Evolutionary conservation across 2,329 filamentous ascomycete genomes (phyloP).

Genomic region (Septoria petroselini): DNA sequence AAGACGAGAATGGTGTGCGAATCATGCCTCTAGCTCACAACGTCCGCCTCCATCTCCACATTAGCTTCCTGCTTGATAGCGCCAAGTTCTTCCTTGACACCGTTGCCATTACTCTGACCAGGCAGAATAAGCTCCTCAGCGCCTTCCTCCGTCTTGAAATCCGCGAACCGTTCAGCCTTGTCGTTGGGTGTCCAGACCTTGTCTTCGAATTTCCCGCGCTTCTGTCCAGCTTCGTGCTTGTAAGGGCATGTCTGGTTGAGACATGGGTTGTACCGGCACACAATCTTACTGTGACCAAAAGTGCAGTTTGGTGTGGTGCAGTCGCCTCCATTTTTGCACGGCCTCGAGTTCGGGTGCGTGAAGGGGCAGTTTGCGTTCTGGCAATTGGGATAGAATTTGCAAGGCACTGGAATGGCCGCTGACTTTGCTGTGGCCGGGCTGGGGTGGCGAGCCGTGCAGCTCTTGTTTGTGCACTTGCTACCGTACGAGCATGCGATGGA

Average conservation of each 20-base stretch:
- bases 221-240: conserved; percentile 87
- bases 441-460: conserved; percentile 88
- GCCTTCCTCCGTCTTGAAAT: conserved; percentile 26
- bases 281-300: conserved; percentile 79
- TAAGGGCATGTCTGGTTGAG: conserved; percentile 83
- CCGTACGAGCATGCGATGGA: conserved; percentile 79
- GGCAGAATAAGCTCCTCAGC: conserved; percentile 38
- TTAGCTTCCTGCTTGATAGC: conserved; percentile 2
- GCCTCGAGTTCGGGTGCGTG: conserved; percentile 79
- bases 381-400: conserved; percentile 90
- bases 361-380: conserved; percentile 87
- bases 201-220: conserved; percentile 74
- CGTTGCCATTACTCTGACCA: conserved; percentile 24
- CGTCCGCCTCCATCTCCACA: not conserved
- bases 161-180: conserved; percentile 32
- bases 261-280: conserved; percentile 90
- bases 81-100: conserved; percentile 4
- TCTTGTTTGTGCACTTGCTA: conserved; percentile 90
- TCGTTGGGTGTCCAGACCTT: conserved; percentile 77
- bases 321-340: conserved; percentile 87
- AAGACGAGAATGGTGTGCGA: too few species aligned
- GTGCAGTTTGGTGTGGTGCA: conserved; percentile 80
- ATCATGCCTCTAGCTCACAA: too few species aligned
- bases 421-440: conserved; percentile 77
- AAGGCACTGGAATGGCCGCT: conserved; percentile 83